A percentile compares a stretch with the other conserved stretches of the same genome.
These are phyloP conservation scores for Torulaspora indica DNA, from an alignment of 805 yeast species.

Conservation along the genomic window DNA sequence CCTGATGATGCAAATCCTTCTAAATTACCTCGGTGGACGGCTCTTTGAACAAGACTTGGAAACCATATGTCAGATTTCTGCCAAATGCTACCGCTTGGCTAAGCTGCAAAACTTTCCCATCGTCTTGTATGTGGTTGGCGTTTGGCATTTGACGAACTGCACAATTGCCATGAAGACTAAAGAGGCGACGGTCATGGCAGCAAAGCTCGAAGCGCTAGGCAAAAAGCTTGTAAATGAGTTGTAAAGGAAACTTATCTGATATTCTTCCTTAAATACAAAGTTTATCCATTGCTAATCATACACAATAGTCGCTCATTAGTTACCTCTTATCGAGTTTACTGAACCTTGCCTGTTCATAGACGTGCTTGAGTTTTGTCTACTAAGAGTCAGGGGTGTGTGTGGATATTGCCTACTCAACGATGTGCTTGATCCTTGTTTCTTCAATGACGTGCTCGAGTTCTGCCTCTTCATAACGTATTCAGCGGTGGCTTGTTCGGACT, in stretches of 20 bases:
- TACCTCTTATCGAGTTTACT: neutral
- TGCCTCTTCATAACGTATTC: conserved; percentile 31
- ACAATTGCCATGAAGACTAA: conserved; percentile 32
- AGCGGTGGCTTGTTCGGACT: conserved; percentile 35
- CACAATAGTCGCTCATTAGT: neutral
- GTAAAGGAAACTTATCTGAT: neutral
- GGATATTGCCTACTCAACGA: conserved; percentile 4
- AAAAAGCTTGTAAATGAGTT: conserved; percentile 7
- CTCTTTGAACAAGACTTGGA: conserved; percentile 31
- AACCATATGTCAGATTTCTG: conserved; percentile 26
- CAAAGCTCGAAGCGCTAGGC: conserved; percentile 25
- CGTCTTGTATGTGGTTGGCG: conserved; percentile 28
- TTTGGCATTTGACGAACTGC: conserved; percentile 34
- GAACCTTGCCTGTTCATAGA: conserved; percentile 8
- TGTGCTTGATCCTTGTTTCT: conserved; percentile 6
- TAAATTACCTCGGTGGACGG: conserved; percentile 33
- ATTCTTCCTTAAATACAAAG: conserved; percentile 1
- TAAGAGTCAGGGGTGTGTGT: neutral
- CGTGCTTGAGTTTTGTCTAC: conserved; percentile 6
- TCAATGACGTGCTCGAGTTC: conserved; percentile 16
- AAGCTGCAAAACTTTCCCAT: conserved; percentile 21
- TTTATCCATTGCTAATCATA: neutral
- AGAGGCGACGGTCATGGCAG: conserved; percentile 28
- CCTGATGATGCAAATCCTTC: conserved; percentile 24
- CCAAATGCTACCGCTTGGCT: conserved; percentile 28